These are phyloP conservation scores for Cubamyces sp. DNA, from an alignment of 768 basidiomycete genomes.

Conservation along the genomic window DNA sequence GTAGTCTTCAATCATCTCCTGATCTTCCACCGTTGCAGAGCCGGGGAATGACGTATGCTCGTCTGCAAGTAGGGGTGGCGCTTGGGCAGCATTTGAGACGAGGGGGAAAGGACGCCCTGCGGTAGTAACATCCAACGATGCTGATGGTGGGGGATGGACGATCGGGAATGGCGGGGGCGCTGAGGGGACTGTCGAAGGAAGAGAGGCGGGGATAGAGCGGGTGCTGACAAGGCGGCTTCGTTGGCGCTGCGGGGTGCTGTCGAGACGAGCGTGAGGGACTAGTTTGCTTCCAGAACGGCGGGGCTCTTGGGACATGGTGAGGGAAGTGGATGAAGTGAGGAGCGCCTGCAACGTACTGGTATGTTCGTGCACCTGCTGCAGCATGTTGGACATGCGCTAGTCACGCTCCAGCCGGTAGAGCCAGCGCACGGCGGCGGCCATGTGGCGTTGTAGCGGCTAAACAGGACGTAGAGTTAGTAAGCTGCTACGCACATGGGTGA, in stretches of 20 bases:
- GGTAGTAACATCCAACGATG: neutral
- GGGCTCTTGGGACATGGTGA: neutral
- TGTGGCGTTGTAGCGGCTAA: too few species aligned
- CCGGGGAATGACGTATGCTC: neutral
- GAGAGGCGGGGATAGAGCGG: neutral
- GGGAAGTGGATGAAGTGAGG: neutral
- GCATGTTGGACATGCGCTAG: neutral
- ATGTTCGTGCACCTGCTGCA: neutral
- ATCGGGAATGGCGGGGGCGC: neutral
- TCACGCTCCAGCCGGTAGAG: too few species aligned
- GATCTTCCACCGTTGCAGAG: neutral
- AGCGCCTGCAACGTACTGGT: neutral
- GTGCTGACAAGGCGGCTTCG: neutral
- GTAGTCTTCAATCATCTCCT: conserved; percentile 8
- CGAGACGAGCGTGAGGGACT: neutral
- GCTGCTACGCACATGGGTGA: too few species aligned
- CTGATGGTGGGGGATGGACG: neutral
- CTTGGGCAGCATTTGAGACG: neutral
- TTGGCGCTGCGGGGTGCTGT: neutral
- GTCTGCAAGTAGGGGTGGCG: neutral
- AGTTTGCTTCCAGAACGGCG: neutral
- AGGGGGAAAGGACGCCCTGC: too few species aligned
- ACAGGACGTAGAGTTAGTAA: too few species aligned
- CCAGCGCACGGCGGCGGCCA: too few species aligned
- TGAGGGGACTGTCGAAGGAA: neutral